Percentiles rank a stretch among this genome's conserved stretches.
Evolutionary conservation across 352 stramenopile species (phyloP).

Genomic region (Phytopythium ostracodes): DNA sequence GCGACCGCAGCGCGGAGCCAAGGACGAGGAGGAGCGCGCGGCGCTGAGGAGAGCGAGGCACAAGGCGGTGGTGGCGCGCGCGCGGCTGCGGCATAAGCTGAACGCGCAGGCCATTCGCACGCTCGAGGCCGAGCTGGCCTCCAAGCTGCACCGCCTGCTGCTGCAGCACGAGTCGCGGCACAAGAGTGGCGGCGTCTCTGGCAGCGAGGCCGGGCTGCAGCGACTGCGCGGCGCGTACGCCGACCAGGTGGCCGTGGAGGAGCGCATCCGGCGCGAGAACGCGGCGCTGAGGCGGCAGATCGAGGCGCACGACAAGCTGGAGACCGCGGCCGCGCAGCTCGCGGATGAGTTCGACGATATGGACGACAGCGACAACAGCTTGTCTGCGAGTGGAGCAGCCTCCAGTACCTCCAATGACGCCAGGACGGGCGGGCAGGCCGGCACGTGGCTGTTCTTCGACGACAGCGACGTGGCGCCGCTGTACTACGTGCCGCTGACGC

Average conservation of each 20-base stretch:
- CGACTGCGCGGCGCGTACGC: conserved; percentile 16
- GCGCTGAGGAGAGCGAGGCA: conserved; percentile 23
- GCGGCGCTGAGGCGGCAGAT: conserved; percentile 26
- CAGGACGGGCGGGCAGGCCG: conserved; percentile 5
- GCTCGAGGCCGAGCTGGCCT: conserved; percentile 20
- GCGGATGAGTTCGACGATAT: conserved; percentile 9
- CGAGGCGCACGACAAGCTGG: conserved; percentile 26
- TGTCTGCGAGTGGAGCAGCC: background rate
- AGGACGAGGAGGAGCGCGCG: conserved; percentile 16
- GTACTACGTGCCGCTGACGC: conserved; percentile 28
- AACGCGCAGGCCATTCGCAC: conserved; percentile 21
- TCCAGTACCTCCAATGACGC: background rate
- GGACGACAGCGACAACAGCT: background rate
- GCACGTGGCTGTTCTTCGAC: conserved; percentile 33
- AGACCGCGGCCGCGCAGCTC: conserved; percentile 7
- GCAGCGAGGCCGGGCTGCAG: conserved; percentile 5
- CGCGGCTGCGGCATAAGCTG: conserved; percentile 23
- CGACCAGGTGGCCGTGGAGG: conserved; percentile 24
- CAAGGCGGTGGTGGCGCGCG: conserved; percentile 33
- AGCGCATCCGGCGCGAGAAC: conserved; percentile 37
- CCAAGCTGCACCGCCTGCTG: conserved; percentile 23
- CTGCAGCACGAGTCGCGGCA: conserved; percentile 5
- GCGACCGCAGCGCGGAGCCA: background rate
- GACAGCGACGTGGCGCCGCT: conserved; percentile 24
- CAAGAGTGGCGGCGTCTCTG: too few species aligned